phyloP scores from a whole-genome alignment of 371 early-diverging fungal species.

The Mortierella sp. region DNA sequence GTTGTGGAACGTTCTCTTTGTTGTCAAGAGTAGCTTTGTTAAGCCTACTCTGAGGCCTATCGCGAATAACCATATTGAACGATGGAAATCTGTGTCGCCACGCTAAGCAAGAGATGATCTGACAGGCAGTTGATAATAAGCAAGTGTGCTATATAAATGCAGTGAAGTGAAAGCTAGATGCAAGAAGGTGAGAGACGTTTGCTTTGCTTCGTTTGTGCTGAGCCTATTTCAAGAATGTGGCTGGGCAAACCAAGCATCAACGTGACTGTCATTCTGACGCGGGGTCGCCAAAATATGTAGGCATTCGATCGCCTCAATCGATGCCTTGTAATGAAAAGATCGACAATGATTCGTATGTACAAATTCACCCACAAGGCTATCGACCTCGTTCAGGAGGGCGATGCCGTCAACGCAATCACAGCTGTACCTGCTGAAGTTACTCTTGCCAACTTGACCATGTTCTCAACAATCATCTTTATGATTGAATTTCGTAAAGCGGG shows the following conservation, averaged over 20 bases:
- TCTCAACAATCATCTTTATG: conserved; percentile 45
- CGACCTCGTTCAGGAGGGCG: conserved; percentile 14
- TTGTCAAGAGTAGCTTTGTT: neutral
- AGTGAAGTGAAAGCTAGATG: too few relatives aligned
- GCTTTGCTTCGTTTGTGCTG: too few relatives aligned
- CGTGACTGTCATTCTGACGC: too few relatives aligned
- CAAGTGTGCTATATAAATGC: too few relatives aligned
- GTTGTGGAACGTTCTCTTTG: conserved; percentile 6
- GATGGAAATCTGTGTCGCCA: neutral
- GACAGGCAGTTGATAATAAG: too few relatives aligned
- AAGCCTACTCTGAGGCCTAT: neutral
- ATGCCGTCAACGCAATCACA: neutral
- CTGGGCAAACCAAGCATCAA: too few relatives aligned
- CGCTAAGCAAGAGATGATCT: neutral
- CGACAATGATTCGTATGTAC: conserved; percentile 28
- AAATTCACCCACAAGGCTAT: conserved; percentile 37
- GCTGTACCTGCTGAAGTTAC: conserved; percentile 27
- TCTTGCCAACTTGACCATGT: conserved; percentile 31
- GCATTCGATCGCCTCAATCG: neutral
- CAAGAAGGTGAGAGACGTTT: neutral
- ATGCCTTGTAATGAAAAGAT: neutral
- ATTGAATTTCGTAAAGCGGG: conserved; percentile 38
- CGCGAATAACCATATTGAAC: neutral
- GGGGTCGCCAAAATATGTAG: too few relatives aligned
- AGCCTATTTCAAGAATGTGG: too few relatives aligned